Percentiles rank a stretch among this genome's conserved stretches.
phyloP scores from a whole-genome alignment of 148 eudicot genomes.

The Chenopodium quinoa region DNA sequence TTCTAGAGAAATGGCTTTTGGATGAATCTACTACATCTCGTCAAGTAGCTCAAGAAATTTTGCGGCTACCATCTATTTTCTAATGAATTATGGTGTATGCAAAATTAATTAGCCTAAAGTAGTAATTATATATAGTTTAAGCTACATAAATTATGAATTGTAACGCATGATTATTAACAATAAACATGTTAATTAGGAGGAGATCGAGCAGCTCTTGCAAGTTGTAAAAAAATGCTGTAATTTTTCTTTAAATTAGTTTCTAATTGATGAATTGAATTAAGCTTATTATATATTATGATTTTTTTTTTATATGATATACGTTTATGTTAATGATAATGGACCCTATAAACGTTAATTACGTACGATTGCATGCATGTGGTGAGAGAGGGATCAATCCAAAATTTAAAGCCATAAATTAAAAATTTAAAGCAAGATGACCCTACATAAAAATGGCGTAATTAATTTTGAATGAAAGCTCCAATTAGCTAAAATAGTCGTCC shows the following conservation, averaged over 20 bases:
- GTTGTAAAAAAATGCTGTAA: slow-evolving; percentile 17
- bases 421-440: slow-evolving; percentile 18
- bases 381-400: slow-evolving; percentile 10
- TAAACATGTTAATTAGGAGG: slow-evolving; percentile 12
- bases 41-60: slow-evolving; percentile 45
- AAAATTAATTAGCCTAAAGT: not conserved
- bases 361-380: slow-evolving; percentile 18
- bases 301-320: too few species aligned
- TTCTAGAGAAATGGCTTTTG: slow-evolving; percentile 81
- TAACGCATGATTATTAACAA: not conserved
- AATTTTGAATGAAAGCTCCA: slow-evolving; percentile 33
- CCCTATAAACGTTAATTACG: slow-evolving; percentile 1
- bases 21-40: slow-evolving; percentile 59
- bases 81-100: slow-evolving; percentile 6
- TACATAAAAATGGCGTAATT: slow-evolving; percentile 20
- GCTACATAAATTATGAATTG: not conserved
- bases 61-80: slow-evolving; percentile 65
- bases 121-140: not conserved
- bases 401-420: not conserved
- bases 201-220: slow-evolving; percentile 2
- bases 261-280: not conserved
- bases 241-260: not conserved
- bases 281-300: too few species aligned
- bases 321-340: slow-evolving; percentile 1
- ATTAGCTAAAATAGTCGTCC: slow-evolving; percentile 27